Percentiles rank a stretch among this genome's conserved stretches.
Evolutionary conservation across 2,329 filamentous ascomycete species (phyloP).

Genomic region (Hymenoscyphus scutula): DNA sequence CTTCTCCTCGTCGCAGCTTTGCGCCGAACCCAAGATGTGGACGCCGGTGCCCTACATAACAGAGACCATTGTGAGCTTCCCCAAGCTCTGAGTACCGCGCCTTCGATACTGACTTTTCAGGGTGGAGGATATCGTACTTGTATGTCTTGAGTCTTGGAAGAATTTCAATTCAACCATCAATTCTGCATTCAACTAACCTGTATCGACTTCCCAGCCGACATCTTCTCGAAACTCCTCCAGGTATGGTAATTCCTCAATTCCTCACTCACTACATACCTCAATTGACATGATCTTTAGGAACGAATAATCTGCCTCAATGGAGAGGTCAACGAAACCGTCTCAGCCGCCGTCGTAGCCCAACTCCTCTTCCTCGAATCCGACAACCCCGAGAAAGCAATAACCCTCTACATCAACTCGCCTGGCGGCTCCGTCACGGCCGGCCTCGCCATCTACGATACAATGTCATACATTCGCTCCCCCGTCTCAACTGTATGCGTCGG

Average conservation of each 20-base stretch:
- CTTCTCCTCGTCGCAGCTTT: constrained; percentile 27
- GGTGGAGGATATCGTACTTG: constrained; percentile 75
- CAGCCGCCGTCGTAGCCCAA: constrained; percentile 92
- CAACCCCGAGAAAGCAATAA: constrained; percentile 89
- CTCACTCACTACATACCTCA: neutral
- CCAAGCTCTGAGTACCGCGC: constrained; percentile 26
- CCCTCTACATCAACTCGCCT: constrained; percentile 96
- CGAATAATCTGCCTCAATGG: constrained; percentile 94
- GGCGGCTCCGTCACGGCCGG: constrained; percentile 89
- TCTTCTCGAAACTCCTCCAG: constrained; percentile 77
- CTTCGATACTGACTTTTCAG: constrained; percentile 44
- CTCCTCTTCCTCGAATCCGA: constrained; percentile 98
- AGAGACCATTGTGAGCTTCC: constrained; percentile 52
- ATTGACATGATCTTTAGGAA: constrained; percentile 56
- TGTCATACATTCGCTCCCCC: constrained; percentile 92
- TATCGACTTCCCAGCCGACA: constrained; percentile 57
- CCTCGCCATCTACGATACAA: constrained; percentile 95
- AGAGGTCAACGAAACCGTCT: constrained; percentile 83
- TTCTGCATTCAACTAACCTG: constrained; percentile 18
- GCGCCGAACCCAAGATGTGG: constrained; percentile 35
- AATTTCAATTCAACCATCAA: constrained; percentile 21
- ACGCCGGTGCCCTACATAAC: constrained; percentile 53
- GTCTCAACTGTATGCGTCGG: constrained; percentile 95
- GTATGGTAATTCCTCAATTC: constrained; percentile 41
- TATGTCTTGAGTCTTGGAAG: constrained; percentile 48